A percentile compares a stretch with the other conserved stretches of the same genome.
Conservation (phyloP, 1,139 yeast species). For the Barnettozyma hawaiiensis region DNA sequence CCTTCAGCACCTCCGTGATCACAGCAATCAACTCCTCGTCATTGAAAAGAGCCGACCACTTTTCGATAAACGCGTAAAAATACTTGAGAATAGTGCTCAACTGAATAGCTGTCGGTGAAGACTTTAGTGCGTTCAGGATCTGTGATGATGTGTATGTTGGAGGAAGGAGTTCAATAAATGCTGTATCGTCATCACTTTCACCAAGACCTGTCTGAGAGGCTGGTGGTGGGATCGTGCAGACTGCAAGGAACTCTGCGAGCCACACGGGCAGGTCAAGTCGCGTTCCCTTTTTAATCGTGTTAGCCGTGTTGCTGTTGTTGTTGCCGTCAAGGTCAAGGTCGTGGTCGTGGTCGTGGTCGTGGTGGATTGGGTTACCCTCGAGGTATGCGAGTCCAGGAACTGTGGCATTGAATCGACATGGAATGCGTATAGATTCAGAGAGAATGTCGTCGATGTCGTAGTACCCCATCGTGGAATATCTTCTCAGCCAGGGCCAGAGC, state of each 20-base stretch:
- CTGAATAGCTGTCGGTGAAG: constrained; percentile 66
- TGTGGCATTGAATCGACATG: constrained; percentile 69
- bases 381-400: constrained; percentile 85
- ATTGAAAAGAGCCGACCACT: constrained; percentile 67
- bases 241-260: constrained; percentile 78
- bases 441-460: constrained; percentile 87
- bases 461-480: constrained; percentile 45
- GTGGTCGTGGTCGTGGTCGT: too few relatives aligned
- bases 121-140: constrained; percentile 75
- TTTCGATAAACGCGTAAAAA: constrained; percentile 62
- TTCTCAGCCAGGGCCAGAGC: too few relatives aligned
- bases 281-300: constrained; percentile 49
- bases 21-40: constrained; percentile 59
- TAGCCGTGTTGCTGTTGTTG: neutral
- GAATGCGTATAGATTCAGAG: constrained; percentile 68
- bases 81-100: constrained; percentile 61
- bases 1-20: constrained; percentile 48
- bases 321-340: too few relatives aligned
- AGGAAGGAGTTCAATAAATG: constrained; percentile 62
- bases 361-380: constrained; percentile 69
- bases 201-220: neutral
- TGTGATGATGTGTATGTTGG: constrained; percentile 62
- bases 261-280: constrained; percentile 81
- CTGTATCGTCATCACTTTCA: constrained; percentile 22
- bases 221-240: constrained; percentile 25